These are phyloP conservation scores for Fusarium tricinctum DNA, from an alignment of 2,329 filamentous ascomycete species.

Conservation along the genomic window DNA sequence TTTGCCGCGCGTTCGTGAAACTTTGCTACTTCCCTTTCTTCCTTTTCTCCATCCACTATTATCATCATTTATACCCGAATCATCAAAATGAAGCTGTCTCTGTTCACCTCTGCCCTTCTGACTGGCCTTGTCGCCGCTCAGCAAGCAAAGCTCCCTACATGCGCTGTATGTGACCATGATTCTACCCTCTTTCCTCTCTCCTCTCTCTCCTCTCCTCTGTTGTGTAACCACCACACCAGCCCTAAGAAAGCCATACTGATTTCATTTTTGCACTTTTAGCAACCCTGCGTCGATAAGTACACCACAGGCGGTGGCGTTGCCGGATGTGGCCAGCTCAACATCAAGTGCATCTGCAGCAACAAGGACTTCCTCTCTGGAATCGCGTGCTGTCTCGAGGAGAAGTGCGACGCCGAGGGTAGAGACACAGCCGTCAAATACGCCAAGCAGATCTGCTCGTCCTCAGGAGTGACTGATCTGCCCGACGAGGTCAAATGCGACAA, in stretches of 20 bases:
- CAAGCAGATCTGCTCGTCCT: slow-evolving; percentile 56
- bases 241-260: slow-evolving; percentile 17
- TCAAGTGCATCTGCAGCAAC: slow-evolving; percentile 60
- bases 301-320: slow-evolving; percentile 54
- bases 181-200: neutral
- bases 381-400: slow-evolving; percentile 58
- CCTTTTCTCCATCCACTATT: neutral
- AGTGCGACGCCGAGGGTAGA: slow-evolving; percentile 54
- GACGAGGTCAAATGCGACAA: slow-evolving; percentile 55
- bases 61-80: neutral
- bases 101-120: slow-evolving; percentile 51
- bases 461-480: slow-evolving; percentile 54
- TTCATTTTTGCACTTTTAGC: slow-evolving; percentile 39
- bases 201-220: neutral
- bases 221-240: neutral
- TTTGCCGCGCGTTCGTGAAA: slow-evolving; percentile 19
- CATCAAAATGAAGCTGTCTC: slow-evolving; percentile 55
- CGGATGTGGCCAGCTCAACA: slow-evolving; percentile 57
- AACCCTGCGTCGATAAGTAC: slow-evolving; percentile 53
- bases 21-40: neutral
- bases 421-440: slow-evolving; percentile 56
- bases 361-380: slow-evolving; percentile 57
- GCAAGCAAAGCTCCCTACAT: slow-evolving; percentile 53
- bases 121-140: slow-evolving; percentile 55
- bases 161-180: slow-evolving; percentile 55